Evolutionary conservation across 1,139 yeast species (phyloP), one percentile per base, ranked within the genome.

Genomic region (Kodamaea suecica): DNA sequence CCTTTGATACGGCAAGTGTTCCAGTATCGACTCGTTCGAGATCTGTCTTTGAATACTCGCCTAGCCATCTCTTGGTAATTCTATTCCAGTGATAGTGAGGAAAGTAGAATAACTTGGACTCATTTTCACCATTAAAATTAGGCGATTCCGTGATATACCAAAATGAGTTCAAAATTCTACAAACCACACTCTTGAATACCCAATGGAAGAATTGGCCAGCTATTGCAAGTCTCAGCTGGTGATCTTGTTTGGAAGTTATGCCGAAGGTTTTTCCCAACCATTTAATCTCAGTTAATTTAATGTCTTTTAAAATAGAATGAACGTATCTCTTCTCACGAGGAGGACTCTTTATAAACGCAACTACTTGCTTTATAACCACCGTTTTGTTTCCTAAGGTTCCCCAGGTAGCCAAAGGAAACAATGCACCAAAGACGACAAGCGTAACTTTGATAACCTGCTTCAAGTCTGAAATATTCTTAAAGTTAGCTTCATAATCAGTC

Each of bases 81-180:
- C 38, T 38, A 6, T 48, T 49, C 96, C 97, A 90, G 1, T 62
- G 55, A 17, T 60, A 64, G 34, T 80, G 88, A 10, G 82, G 71
- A 49, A 73, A 86, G 51, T 68, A 86, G 1, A 68, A 43, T 0
- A 73, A 42, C 4, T 60, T 51, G 5, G 50, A 50, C 0, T 61
- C 51, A 3, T 72, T 68, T 12, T 10, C 28, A 2, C 19, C 24
- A 5, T n/a, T 20, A 3, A 80, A 66, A 1, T 70, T 54, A 2
- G 80, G 70, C 0, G 71, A 55, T 35, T 79, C 82, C 0, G 92
- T 78, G 3, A 83, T 78, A 50, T 84, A 82, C 67, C 90, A 90
- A 48, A 76, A 78, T 0, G 71, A 56, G 0, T 64, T 55, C 0
- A 85, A 44, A 1, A 86, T 44, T 10, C 65, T 66, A 5, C 72